Evolutionary conservation across 2,329 filamentous ascomycete genomes (phyloP).

Genomic region (Fusarium agapanthi): DNA sequence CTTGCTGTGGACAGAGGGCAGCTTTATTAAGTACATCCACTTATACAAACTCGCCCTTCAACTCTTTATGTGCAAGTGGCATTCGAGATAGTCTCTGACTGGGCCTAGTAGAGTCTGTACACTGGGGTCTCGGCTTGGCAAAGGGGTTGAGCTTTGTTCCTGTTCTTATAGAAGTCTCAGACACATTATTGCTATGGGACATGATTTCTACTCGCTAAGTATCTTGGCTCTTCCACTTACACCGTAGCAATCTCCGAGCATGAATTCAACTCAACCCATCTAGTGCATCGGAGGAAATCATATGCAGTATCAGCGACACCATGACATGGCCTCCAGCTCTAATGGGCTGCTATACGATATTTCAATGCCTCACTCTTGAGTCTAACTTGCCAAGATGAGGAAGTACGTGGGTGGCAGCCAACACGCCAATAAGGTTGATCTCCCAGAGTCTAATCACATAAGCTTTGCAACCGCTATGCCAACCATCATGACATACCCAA

Average conservation of each 20-base stretch:
- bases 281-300: background rate
- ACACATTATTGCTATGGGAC: background rate
- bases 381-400: background rate
- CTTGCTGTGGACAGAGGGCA: slow-evolving; percentile 8
- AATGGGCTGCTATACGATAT: background rate
- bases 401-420: background rate
- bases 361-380: background rate
- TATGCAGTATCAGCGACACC: background rate
- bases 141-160: background rate
- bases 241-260: slow-evolving; percentile 3
- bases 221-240: background rate
- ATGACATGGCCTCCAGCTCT: background rate
- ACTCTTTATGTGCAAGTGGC: background rate
- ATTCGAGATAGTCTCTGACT: background rate
- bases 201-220: background rate
- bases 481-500: background rate
- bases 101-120: background rate
- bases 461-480: background rate
- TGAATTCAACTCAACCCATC: background rate
- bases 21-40: slow-evolving; percentile 6
- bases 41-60: slow-evolving; percentile 3
- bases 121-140: background rate
- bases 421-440: background rate
- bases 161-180: background rate
- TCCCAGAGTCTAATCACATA: background rate